Evolutionary conservation across 1,139 yeast species (phyloP).

Genomic region (Scheffersomyces stambukii): DNA sequence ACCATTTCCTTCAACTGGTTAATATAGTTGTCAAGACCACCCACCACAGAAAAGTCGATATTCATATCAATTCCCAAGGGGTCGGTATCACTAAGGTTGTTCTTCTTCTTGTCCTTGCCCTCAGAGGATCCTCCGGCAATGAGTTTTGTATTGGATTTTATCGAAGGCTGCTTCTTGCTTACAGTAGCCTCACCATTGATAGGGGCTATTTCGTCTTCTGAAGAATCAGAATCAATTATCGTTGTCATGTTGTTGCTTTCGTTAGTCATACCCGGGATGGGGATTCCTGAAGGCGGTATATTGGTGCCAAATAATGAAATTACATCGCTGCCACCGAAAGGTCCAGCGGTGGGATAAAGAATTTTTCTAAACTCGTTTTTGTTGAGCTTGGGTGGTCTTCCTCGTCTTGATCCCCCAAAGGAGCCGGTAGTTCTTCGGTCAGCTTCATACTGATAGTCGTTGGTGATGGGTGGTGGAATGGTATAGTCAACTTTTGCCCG

Average conservation of each 20-base stretch:
- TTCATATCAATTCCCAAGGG: slow-evolving; percentile 93
- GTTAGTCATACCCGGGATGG: slow-evolving; percentile 33
- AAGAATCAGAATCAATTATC: slow-evolving; percentile 64
- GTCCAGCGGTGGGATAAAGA: slow-evolving; percentile 92
- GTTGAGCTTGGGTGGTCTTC: slow-evolving; percentile 27
- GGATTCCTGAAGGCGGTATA: slow-evolving; percentile 49
- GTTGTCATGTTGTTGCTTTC: slow-evolving; percentile 37
- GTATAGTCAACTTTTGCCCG: slow-evolving; percentile 76
- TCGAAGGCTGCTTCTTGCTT: slow-evolving; percentile 20
- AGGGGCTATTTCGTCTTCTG: slow-evolving; percentile 56
- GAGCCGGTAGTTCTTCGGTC: slow-evolving; percentile 13
- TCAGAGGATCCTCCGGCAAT: slow-evolving; percentile 37
- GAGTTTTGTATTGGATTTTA: slow-evolving; percentile 17
- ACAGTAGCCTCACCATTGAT: slow-evolving; percentile 36
- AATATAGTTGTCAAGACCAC: slow-evolving; percentile 89
- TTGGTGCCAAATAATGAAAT: slow-evolving; percentile 70
- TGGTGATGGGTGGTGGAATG: slow-evolving; percentile 78
- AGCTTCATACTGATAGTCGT: slow-evolving; percentile 32
- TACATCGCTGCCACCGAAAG: slow-evolving; percentile 92
- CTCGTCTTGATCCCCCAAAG: slow-evolving; percentile 12
- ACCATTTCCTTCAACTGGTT: slow-evolving; percentile 97
- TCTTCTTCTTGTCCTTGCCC: slow-evolving; percentile 44
- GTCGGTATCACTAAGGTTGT: slow-evolving; percentile 83
- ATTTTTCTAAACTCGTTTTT: slow-evolving; percentile 54
- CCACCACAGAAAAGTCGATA: slow-evolving; percentile 85